Evolutionary conservation across 345 rosid species (phyloP), one percentile per base, ranked within the genome.

Genomic region (Chamaenerion angustifolium): DNA sequence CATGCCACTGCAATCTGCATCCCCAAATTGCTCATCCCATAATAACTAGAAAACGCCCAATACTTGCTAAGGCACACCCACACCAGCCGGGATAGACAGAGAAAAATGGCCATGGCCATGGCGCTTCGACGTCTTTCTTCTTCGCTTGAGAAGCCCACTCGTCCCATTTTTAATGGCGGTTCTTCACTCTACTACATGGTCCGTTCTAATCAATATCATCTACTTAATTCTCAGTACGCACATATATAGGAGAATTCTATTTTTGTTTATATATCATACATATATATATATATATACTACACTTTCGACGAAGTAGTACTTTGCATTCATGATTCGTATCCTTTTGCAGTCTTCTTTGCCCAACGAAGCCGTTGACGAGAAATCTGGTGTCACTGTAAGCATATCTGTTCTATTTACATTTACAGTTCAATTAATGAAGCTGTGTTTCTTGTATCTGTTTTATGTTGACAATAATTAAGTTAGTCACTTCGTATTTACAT

Each of bases 51-150:
- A 31, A 31, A 1, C 37, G 8, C 5, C 37, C 37, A 31, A 31
- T 31, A 31, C 5, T 31, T 5, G 37, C 37, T 0, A 31, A 31
- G 37, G 37, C 37, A 31, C 37, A 2, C 25, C 4, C 25, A 21
- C 37, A 31, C 7, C 37, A 31, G 6, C 10, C 37, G 8, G 6
- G 37, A 31, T 31, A 31, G 6, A 31, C 37, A 31, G 52, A n/a
- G 25, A 64, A 61, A 49, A 23, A 82, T 85, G 94, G 94, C 85
- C 1, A 81, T 85, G 96, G 95, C 98, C 16, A 72, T 80, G 95
- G 95, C 96, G 59, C 83, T 92, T 56, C 89, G 96, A 50, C 72
- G 96, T 40, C 96, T 92, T 67, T 84, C 95, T 16, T 82, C 96
- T 56, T 80, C 96, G 45, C 19, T 80, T 35, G 76, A 84, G 62